Percentiles rank a stretch among this genome's conserved stretches.
Conservation (phyloP, 306 rosid species). For the Cyclanthera cordifolia region DNA sequence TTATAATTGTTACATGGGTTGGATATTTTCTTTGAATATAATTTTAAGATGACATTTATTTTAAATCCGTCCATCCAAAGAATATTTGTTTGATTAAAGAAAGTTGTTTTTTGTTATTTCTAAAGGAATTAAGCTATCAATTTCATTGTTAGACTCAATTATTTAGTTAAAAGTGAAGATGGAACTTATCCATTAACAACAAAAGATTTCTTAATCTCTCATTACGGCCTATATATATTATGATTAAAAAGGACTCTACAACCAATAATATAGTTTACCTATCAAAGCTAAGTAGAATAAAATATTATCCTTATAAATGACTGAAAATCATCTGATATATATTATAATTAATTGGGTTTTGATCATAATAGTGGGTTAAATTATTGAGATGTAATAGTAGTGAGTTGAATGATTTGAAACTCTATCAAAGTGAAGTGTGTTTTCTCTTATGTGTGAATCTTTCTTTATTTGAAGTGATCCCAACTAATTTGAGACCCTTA, state of each 20-base stretch:
- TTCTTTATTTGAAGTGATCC: not conserved
- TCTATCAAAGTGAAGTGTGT: too few species aligned
- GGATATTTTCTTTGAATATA: too few species aligned
- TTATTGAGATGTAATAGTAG: too few species aligned
- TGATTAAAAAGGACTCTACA: not conserved
- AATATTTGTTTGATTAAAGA: not conserved
- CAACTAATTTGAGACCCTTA: not conserved
- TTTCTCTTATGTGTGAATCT: too few species aligned
- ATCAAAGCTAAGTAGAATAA: not conserved
- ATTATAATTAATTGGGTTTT: too few species aligned
- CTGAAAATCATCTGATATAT: too few species aligned
- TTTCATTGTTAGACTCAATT: not conserved
- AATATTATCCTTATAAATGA: too few species aligned
- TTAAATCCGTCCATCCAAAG: not conserved
- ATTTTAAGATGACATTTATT: not conserved
- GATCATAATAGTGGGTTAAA: too few species aligned
- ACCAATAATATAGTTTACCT: not conserved
- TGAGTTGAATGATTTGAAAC: too few species aligned
- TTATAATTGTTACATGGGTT: too few species aligned
- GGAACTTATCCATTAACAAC: not conserved
- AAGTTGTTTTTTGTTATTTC: not conserved
- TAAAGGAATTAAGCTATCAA: not conserved
- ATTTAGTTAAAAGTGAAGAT: constrained; percentile 4
- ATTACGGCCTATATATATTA: not conserved
- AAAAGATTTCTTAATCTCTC: not conserved